Conservation (phyloP, 2,329 filamentous ascomycete genomes). For the Alternaria alternata region DNA sequence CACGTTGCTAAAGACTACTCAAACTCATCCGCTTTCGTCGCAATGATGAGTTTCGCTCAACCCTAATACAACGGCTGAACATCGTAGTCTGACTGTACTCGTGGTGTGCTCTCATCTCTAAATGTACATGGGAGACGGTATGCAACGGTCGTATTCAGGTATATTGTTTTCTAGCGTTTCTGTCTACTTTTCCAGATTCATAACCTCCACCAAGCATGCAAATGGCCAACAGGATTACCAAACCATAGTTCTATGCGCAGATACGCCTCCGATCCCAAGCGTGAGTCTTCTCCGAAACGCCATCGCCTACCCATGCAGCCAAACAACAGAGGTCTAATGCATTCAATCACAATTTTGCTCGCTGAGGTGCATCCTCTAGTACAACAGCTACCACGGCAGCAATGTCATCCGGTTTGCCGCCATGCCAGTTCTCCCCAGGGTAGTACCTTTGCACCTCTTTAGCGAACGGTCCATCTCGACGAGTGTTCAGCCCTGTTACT, state of each 20-base stretch:
- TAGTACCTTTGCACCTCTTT: slow-evolving; percentile 91
- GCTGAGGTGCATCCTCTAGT: slow-evolving; percentile 33
- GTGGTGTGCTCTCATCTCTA: background rate
- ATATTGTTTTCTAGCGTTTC: background rate
- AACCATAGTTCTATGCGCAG: slow-evolving; percentile 18
- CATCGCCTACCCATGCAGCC: slow-evolving; percentile 37
- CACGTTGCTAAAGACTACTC: background rate
- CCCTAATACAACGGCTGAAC: background rate
- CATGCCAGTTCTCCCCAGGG: slow-evolving; percentile 84
- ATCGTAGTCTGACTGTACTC: background rate
- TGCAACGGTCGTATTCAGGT: background rate
- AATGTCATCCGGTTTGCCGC: slow-evolving; percentile 96
- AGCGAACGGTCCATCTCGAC: slow-evolving; percentile 89
- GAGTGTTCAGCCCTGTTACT: slow-evolving; percentile 79
- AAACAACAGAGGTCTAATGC: slow-evolving; percentile 27
- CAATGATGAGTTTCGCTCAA: background rate
- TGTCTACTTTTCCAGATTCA: background rate
- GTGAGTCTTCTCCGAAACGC: slow-evolving; percentile 30
- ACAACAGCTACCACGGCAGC: slow-evolving; percentile 76
- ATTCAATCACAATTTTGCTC: slow-evolving; percentile 25
- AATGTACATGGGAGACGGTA: background rate
- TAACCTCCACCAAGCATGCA: slow-evolving; percentile 4
- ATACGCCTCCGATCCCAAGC: slow-evolving; percentile 17
- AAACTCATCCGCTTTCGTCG: background rate
- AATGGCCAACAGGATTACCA: slow-evolving; percentile 6